A percentile compares a stretch with the other conserved stretches of the same genome.
Evolutionary conservation across 805 yeast genomes (phyloP).

Genomic region (Hermanozyma aechmeae): DNA sequence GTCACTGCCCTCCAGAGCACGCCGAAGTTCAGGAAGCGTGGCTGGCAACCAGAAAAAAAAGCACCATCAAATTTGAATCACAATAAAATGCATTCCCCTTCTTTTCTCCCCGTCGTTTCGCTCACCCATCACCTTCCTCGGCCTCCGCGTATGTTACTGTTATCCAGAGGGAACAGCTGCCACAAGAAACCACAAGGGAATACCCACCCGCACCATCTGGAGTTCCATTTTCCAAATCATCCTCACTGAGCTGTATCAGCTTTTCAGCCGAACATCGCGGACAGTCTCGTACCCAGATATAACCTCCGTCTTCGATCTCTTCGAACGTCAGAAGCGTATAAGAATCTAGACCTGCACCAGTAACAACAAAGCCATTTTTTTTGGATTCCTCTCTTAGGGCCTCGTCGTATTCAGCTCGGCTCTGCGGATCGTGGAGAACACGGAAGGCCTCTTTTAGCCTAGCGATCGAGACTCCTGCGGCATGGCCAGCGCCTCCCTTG

Average conservation of each 20-base stretch:
- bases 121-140: constrained; percentile 7
- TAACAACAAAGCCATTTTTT: constrained; percentile 27
- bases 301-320: constrained; percentile 17
- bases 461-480: constrained; percentile 15
- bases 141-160: constrained; percentile 58
- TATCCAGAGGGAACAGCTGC: constrained; percentile 80
- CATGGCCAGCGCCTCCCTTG: constrained; percentile 25
- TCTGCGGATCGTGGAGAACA: constrained; percentile 33
- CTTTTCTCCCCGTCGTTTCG: too few species aligned
- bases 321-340: constrained; percentile 56
- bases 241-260: constrained; percentile 55
- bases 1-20: too few species aligned
- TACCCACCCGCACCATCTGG: constrained; percentile 43
- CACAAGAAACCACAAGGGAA: constrained; percentile 71
- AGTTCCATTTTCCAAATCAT: constrained; percentile 48
- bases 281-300: constrained; percentile 41
- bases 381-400: constrained; percentile 24
- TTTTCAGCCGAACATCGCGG: constrained; percentile 51
- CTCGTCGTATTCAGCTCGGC: constrained; percentile 45
- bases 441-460: constrained; percentile 57
- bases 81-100: too few species aligned
- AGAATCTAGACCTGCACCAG: constrained; percentile 64
- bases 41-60: too few species aligned
- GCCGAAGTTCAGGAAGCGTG: too few species aligned
- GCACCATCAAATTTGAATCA: too few species aligned